Evolutionary conservation across 306 rosid species (phyloP), one percentile per base, ranked within the genome.

Genomic region (Casuarina equisetifolia): DNA sequence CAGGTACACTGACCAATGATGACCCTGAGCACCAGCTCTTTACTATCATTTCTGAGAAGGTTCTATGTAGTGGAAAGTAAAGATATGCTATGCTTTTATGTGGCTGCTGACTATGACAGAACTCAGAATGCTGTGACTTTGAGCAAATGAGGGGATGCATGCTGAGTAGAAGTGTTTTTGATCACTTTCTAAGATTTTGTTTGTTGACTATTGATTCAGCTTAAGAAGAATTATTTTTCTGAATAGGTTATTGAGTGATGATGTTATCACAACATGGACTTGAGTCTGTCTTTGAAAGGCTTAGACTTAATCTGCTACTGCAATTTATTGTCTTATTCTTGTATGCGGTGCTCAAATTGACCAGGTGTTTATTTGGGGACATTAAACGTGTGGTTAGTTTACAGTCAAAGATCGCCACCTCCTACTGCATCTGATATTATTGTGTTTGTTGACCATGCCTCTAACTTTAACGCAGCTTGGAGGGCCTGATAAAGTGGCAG

Each of bases 401-500:
- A 67, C 15, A 67, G 50, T 17, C 35, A 42, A 66, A 40, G 35
- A 42, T 17, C 3, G 32, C 35, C 46, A 70, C 25, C 63, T 59
- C 20, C 50, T 78, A 53, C 6, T 35, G 53, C 66, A 73, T 69
- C 77, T 77, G 54, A 66, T 54, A 46, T 70, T 80, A 48, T 45
- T 75, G 50, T 76, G 58, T 42, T 49, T 55, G 51, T 72, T 78
- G 52, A 72, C 64, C n/a, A 46, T 75, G 63, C 80, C 17, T 76
- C 53, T 66, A 68, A 50, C 55, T 74, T 53, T 76, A 44, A 50
- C 77, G 76, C 92, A 95, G 99, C 89, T 95, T 58, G 97, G 99
- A 69, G 99, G 99, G 53, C 99, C 99, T 74, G 99, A 95, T 59
- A 95, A 91, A 71, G 97, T 95, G 68, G 93, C 97, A 59, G 99